A percentile compares a stretch with the other conserved stretches of the same genome.
These are phyloP conservation scores for Escovopsis sp. DNA, from an alignment of 2,329 filamentous ascomycete genomes.

Conservation along the genomic window DNA sequence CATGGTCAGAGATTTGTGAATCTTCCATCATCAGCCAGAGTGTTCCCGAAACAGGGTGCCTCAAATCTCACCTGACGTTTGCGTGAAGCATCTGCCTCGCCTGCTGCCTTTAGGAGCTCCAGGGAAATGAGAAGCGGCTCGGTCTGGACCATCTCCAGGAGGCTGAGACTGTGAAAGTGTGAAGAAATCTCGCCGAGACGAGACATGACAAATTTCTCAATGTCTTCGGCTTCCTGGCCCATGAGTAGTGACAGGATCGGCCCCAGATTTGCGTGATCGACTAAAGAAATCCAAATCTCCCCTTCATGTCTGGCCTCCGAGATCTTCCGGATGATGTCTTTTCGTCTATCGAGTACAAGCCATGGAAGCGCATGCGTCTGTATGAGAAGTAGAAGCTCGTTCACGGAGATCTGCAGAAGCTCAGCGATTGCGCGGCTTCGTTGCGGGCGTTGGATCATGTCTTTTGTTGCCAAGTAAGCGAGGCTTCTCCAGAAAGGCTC, in stretches of 20 bases:
- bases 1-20: conserved; percentile 30
- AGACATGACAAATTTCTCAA: conserved; percentile 52
- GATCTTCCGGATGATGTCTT: conserved; percentile 67
- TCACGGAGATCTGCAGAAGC: conserved; percentile 59
- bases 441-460: conserved; percentile 67
- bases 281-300: conserved; percentile 41
- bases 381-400: conserved; percentile 58
- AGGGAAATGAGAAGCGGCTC: conserved; percentile 65
- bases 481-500: conserved; percentile 81
- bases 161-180: conserved; percentile 50
- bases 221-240: conserved; percentile 38
- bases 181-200: conserved; percentile 54
- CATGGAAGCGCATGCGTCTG: conserved; percentile 76
- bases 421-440: conserved; percentile 70
- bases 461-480: conserved; percentile 68
- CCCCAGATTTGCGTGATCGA: conserved; percentile 42
- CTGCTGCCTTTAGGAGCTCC: conserved; percentile 68
- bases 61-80: conserved; percentile 38
- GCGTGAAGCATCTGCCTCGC: conserved; percentile 46
- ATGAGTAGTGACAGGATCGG: conserved; percentile 45
- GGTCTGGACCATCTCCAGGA: conserved; percentile 55
- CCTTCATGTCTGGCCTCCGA: conserved; percentile 60
- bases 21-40: conserved; percentile 21
- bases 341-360: conserved; percentile 64
- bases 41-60: background rate